phyloP scores from a whole-genome alignment of 78 protist genomes.

The Andalucia godoyi region DNA sequence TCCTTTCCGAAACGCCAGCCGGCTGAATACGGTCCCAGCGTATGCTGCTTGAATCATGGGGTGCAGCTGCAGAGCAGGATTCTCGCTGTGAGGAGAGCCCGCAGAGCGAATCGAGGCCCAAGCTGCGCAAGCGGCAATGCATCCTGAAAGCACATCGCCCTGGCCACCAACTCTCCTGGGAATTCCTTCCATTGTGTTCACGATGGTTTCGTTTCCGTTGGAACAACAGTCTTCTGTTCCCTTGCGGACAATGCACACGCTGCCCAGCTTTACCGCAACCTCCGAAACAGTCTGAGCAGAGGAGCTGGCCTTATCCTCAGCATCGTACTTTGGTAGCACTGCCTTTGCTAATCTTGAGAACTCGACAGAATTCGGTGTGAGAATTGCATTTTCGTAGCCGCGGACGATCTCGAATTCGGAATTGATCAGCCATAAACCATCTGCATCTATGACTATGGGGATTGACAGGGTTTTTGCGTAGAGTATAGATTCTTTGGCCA shows the following conservation, averaged over 20 bases:
- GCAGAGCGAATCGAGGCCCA: too few species aligned
- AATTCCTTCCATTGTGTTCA: constrained; percentile 12
- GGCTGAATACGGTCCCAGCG: too few species aligned
- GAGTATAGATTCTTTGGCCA: neutral
- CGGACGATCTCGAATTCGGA: constrained; percentile 11
- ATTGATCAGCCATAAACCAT: constrained; percentile 40
- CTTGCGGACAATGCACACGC: constrained; percentile 43
- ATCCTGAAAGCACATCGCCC: constrained; percentile 41
- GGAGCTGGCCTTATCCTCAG: neutral
- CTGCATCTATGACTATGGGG: constrained; percentile 39
- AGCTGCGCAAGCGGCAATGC: neutral
- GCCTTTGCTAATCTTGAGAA: neutral
- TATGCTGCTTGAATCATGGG: too few species aligned
- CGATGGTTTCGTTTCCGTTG: constrained; percentile 21
- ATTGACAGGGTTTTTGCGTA: neutral
- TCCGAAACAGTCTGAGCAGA: neutral
- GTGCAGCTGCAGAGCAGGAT: too few species aligned
- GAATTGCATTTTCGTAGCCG: constrained; percentile 29
- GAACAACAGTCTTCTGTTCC: constrained; percentile 42
- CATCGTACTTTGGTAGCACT: neutral
- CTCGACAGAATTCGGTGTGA: constrained; percentile 60
- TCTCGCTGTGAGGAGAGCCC: too few species aligned
- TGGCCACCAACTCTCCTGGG: constrained; percentile 34
- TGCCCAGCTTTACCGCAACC: constrained; percentile 21
- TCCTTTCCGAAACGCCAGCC: too few species aligned